These are phyloP conservation scores for Candida glucosophila DNA, from an alignment of 1,139 yeast species.

Conservation along the genomic window DNA sequence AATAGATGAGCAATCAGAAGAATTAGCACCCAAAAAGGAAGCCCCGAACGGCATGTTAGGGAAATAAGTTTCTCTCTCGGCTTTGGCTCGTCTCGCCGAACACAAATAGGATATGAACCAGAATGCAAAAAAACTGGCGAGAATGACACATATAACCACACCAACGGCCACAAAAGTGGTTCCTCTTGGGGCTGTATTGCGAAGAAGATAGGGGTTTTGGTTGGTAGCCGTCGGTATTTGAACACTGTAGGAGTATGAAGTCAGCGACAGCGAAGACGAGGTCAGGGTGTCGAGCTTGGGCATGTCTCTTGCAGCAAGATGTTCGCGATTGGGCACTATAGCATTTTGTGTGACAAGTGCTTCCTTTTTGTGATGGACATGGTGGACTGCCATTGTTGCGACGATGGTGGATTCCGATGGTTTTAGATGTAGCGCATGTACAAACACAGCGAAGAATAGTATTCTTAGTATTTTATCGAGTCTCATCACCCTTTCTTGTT, in stretches of 20 bases:
- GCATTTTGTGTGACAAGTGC: no score
- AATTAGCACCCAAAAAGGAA: slow-evolving; percentile 3
- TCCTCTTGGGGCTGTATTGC: slow-evolving; percentile 20
- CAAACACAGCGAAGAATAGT: no score
- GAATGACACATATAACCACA: slow-evolving; percentile 19
- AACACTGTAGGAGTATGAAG: slow-evolving; percentile 11
- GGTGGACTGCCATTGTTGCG: no score
- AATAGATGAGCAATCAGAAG: slow-evolving; percentile 20
- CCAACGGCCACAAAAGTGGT: slow-evolving; percentile 40
- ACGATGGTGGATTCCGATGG: no score
- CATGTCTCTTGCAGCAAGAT: no score
- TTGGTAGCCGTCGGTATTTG: slow-evolving; percentile 8
- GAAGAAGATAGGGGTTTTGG: slow-evolving; percentile 25
- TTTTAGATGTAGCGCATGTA: no score
- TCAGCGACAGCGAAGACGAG: slow-evolving; percentile 2
- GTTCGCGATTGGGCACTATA: no score
- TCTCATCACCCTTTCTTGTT: no score
- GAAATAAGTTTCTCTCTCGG: slow-evolving; percentile 27
- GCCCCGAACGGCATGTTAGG: slow-evolving; percentile 5
- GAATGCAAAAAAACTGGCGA: slow-evolving; percentile 14
- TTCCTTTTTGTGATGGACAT: no score
- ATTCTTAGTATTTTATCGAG: no score
- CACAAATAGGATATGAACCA: slow-evolving; percentile 16
- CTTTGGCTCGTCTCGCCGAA: slow-evolving; percentile 22
- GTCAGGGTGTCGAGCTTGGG: no score